Evolutionary conservation across 1,139 yeast species (phyloP), one percentile per base, ranked within the genome.

Genomic region (Scheffersomyces stambukii): DNA sequence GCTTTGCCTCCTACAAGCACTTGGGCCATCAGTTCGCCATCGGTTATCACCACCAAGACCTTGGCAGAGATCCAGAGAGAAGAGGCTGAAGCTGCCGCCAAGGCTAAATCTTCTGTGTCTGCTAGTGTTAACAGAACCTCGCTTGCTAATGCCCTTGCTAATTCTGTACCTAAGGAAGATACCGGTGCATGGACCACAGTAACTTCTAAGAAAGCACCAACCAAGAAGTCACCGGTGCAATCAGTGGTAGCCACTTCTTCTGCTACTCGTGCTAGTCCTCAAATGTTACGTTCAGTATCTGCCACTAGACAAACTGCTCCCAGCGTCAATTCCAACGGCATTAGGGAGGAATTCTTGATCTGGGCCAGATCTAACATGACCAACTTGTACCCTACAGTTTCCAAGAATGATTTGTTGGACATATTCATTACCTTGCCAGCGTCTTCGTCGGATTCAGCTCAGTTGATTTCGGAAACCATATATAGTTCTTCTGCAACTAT

Each of bases 391-490:
- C 74, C 81, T 5, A 80, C 86, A 13, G 91, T 88, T 23, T 73
- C 82, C 16, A 68, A 68, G 29, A 81, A 79, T 40, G 96, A 84
- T 49, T 77, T 91, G 31, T 64, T 91, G 34, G 81, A 84, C 36
- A 81, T 91, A 54, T 71, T 91, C 45, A 64, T 88, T 34, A 79
- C 89, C 31, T 70, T 91, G 40, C 96, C 97, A 21, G 60, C 75
- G 11, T 54, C 50, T 22, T 75, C 77, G 26, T 45, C 67, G 5
- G 96, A 88, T 43, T 77, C 95, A 1, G 67, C 72, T 27, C 95
- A 81, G 52, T 84, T 91, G 50, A 88, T 91, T 50, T 81, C 95
- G 3, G 98, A 91, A 52, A 85, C 96, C 9, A 79, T 91, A 37
- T 89, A 88, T 58, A 78, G 93, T 28, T 84, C 91, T 42, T 84